phyloP scores from a whole-genome alignment of 805 yeast species.

The Zygotorulaspora sp. region DNA sequence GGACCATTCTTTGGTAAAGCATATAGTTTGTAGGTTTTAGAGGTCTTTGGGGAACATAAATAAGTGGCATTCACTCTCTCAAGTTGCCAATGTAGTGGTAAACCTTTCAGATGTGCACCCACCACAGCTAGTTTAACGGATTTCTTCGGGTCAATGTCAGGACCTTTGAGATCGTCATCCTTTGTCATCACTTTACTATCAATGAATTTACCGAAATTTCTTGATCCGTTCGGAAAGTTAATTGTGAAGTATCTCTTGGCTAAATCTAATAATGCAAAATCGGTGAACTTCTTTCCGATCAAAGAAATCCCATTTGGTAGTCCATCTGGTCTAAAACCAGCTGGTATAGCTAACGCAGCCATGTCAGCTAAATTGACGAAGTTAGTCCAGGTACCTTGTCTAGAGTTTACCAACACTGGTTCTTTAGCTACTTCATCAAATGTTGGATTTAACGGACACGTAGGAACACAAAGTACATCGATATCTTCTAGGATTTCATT shows the following conservation, averaged over 20 bases:
- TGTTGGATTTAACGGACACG: conserved; percentile 89
- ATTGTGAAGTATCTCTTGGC: conserved; percentile 65
- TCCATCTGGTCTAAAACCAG: conserved; percentile 83
- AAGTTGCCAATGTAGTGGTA: conserved; percentile 92
- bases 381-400: conserved; percentile 97
- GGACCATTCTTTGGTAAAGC: conserved; percentile 83
- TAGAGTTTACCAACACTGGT: conserved; percentile 78
- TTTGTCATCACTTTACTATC: conserved; percentile 10
- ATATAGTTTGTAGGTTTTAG: conserved; percentile 66
- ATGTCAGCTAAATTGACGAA: conserved; percentile 92
- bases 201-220: conserved; percentile 49
- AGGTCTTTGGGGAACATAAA: conserved; percentile 60
- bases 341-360: conserved; percentile 88
- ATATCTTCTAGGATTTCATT: conserved; percentile 48
- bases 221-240: conserved; percentile 41
- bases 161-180: conserved; percentile 22
- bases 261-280: conserved; percentile 79
- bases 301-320: conserved; percentile 88
- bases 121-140: conserved; percentile 81
- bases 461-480: conserved; percentile 84
- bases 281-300: conserved; percentile 76
- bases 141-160: conserved; percentile 30
- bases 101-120: conserved; percentile 89
- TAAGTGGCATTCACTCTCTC: conserved; percentile 76
- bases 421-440: conserved; percentile 66